A percentile compares a stretch with the other conserved stretches of the same genome.
These are phyloP conservation scores for Marsdenia floribunda DNA, from an alignment of 257 asterid genomes.

Conservation along the genomic window DNA sequence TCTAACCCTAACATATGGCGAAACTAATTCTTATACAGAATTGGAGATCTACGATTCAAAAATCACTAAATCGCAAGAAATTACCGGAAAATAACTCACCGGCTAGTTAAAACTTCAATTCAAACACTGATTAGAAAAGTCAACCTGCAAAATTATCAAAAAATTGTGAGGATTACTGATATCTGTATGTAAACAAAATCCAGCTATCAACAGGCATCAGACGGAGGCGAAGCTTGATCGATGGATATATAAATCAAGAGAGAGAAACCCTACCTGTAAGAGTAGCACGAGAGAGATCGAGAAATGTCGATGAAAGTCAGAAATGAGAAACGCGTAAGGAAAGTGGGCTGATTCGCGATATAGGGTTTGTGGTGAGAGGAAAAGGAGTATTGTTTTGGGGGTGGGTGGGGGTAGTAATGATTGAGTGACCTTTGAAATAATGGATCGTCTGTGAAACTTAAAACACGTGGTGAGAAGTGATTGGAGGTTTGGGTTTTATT, in stretches of 20 bases:
- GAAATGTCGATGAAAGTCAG: constrained; percentile 14
- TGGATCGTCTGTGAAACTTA: not conserved
- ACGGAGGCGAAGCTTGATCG: no score
- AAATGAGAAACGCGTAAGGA: not conserved
- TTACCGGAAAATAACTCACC: constrained; percentile 5
- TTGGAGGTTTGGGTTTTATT: constrained; percentile 9
- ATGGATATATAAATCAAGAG: not conserved
- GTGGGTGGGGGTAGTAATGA: not conserved
- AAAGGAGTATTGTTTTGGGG: not conserved
- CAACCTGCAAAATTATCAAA: not conserved
- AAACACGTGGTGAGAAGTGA: constrained; percentile 22
- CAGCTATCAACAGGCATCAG: not conserved
- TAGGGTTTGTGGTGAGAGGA: not conserved
- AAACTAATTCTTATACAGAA: not conserved
- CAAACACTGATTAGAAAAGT: not conserved
- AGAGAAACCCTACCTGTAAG: constrained; percentile 16
- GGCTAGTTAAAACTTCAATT: not conserved
- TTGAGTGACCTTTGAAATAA: constrained; percentile 18
- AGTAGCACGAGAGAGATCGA: not conserved
- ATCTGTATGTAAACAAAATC: not conserved
- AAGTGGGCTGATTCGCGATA: not conserved
- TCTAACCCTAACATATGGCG: not conserved
- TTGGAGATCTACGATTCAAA: not conserved
- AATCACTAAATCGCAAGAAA: not conserved
- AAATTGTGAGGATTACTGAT: not conserved